Evolutionary conservation across 73 alveolate species (phyloP).

Genomic region (Paramecium sonneborni): DNA sequence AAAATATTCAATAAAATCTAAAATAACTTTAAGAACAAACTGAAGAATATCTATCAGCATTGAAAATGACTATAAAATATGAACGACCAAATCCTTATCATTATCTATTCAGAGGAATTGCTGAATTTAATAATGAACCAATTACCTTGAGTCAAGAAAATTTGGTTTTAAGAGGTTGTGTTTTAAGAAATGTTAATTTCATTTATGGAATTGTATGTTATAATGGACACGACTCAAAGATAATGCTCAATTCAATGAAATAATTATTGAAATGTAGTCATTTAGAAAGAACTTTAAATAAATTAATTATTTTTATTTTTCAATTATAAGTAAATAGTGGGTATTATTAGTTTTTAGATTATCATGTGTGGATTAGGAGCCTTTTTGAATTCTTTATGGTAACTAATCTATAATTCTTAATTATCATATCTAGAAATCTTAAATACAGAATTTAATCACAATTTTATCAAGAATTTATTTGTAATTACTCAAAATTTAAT

Average conservation of each 20-base stretch:
- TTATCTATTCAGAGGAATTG: conserved; percentile 47
- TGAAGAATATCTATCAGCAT: conserved; percentile 65
- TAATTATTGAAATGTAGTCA: conserved; percentile 72
- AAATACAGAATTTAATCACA: not conserved
- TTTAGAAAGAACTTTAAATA: conserved; percentile 66
- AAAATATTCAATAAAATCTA: conserved; percentile 48
- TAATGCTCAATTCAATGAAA: conserved; percentile 78
- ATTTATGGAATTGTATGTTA: conserved; percentile 74
- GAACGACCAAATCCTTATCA: conserved; percentile 63
- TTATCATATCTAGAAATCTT: not conserved
- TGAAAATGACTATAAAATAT: conserved; percentile 38
- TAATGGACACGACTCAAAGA: conserved; percentile 76
- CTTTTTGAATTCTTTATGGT: not conserved
- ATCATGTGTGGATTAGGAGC: conserved; percentile 46
- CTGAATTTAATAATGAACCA: not conserved
- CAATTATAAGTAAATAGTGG: conserved; percentile 5
- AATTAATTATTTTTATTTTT: conserved; percentile 36
- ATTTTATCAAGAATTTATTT: not conserved
- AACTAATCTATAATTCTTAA: not conserved
- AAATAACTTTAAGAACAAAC: conserved; percentile 65
- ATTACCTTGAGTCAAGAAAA: conserved; percentile 32
- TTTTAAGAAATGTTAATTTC: conserved; percentile 71
- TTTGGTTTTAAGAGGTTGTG: conserved; percentile 74
- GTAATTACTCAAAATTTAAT: not conserved
- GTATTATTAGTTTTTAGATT: not conserved